phyloP scores from a whole-genome alignment of 345 rosid genomes.

The Moricandia moricandioides region DNA sequence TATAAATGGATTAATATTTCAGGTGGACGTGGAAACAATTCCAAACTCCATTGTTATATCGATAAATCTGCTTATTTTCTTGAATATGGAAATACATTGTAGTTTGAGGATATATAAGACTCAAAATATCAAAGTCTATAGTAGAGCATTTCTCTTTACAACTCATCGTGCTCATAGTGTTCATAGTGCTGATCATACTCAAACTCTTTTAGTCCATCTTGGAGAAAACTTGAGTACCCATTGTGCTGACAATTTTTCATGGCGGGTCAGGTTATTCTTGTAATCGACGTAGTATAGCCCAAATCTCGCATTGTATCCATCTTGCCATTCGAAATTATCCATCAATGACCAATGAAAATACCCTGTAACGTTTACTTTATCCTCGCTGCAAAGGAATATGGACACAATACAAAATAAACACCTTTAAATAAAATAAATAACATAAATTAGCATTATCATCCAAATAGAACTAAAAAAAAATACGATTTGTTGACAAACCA shows the following conservation, averaged over 20 bases:
- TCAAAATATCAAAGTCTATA: not conserved
- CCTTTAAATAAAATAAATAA: too few species aligned
- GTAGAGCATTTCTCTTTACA: not conserved
- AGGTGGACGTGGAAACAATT: not conserved
- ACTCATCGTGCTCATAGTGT: not conserved
- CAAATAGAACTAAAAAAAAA: not conserved
- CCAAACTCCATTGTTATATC: not conserved
- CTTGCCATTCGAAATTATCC: constrained; percentile 36
- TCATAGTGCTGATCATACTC: constrained; percentile 2
- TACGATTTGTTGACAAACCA: constrained; percentile 20
- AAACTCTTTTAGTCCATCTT: not conserved
- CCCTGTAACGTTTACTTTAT: constrained; percentile 36
- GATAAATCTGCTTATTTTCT: not conserved
- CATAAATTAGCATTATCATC: too few species aligned
- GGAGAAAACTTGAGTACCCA: constrained; percentile 33
- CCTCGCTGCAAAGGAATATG: constrained; percentile 4
- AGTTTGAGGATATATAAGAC: not conserved
- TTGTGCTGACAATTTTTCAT: constrained; percentile 23
- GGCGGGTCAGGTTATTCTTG: constrained; percentile 33
- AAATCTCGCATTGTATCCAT: constrained; percentile 25
- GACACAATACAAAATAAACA: too few species aligned
- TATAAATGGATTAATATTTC: too few species aligned
- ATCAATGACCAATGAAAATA: constrained; percentile 31
- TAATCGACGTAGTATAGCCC: constrained; percentile 23
- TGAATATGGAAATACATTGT: not conserved